These are phyloP conservation scores for Cladosporium sp. DNA, from an alignment of 2,329 filamentous ascomycete species.

Conservation along the genomic window DNA sequence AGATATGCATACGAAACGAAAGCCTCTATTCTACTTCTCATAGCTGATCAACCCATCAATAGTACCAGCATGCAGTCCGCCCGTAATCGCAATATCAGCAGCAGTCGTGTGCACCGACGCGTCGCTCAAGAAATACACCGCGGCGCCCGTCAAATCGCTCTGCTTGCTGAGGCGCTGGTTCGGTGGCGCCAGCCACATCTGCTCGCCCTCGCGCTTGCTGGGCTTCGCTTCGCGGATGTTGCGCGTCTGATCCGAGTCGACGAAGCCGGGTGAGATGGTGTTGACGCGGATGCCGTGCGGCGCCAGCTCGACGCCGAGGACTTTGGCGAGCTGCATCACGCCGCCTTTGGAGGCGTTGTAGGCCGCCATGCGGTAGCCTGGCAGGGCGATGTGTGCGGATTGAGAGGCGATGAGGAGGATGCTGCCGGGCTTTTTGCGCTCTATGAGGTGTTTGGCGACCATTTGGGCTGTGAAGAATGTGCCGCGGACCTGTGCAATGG, in stretches of 20 bases:
- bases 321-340: conserved; percentile 31
- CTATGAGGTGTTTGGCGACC: conserved; percentile 38
- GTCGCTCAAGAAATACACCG: conserved; percentile 46
- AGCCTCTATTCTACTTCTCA: conserved; percentile 9
- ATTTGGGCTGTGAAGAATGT: conserved; percentile 41
- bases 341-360: conserved; percentile 35
- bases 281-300: conserved; percentile 33
- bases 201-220: conserved; percentile 15
- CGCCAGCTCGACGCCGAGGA: conserved; percentile 41
- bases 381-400: conserved; percentile 38
- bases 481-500: conserved; percentile 30
- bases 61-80: conserved; percentile 32
- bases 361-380: conserved; percentile 37
- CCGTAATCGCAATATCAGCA: conserved; percentile 38
- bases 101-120: conserved; percentile 47
- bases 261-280: conserved; percentile 33
- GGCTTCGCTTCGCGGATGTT: conserved; percentile 26
- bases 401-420: conserved; percentile 42
- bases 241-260: conserved; percentile 32
- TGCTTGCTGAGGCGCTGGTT: conserved; percentile 22
- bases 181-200: conserved; percentile 19
- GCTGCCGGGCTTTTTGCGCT: conserved; percentile 39
- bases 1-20: not conserved
- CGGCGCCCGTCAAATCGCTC: conserved; percentile 35
- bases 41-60: conserved; percentile 20